Evolutionary conservation across 2,329 filamentous ascomycete genomes (phyloP).

Genomic region (Endothia cerciana): DNA sequence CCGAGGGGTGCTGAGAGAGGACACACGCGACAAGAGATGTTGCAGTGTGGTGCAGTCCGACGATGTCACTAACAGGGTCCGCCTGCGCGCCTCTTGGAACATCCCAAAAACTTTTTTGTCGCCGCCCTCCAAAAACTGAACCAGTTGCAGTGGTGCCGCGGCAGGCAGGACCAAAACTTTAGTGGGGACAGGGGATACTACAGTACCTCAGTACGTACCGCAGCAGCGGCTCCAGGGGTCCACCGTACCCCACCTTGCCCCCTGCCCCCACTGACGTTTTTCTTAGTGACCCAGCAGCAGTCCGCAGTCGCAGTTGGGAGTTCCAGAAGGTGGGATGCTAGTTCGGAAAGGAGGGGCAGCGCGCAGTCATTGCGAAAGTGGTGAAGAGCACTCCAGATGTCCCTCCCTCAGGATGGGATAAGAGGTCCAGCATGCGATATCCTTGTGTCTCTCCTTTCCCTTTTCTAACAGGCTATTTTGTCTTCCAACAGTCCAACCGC

Average conservation of each 20-base stretch:
- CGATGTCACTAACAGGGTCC: slow-evolving; percentile 6
- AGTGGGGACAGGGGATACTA: neutral
- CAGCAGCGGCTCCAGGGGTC: neutral
- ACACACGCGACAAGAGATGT: slow-evolving; percentile 13
- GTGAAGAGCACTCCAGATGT: neutral
- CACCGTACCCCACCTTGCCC: slow-evolving; percentile 1
- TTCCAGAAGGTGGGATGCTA: slow-evolving; percentile 6
- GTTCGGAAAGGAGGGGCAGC: slow-evolving; percentile 15
- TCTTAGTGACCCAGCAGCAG: neutral
- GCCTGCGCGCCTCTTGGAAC: neutral
- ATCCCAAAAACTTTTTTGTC: slow-evolving; percentile 31
- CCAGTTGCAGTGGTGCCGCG: neutral
- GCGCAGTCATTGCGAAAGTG: neutral
- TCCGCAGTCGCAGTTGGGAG: slow-evolving; percentile 1
- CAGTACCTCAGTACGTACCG: neutral
- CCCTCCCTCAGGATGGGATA: neutral
- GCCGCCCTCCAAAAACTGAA: slow-evolving; percentile 5
- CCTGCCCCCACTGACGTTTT: slow-evolving; percentile 7
- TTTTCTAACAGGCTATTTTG: neutral
- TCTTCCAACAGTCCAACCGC: no score
- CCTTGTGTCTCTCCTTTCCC: neutral
- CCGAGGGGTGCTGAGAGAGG: slow-evolving; percentile 17
- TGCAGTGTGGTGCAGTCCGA: slow-evolving; percentile 12
- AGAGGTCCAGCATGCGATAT: neutral
- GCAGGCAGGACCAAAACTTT: slow-evolving; percentile 3